phyloP scores from a whole-genome alignment of 306 rosid genomes.

The Malus sylvestris region DNA sequence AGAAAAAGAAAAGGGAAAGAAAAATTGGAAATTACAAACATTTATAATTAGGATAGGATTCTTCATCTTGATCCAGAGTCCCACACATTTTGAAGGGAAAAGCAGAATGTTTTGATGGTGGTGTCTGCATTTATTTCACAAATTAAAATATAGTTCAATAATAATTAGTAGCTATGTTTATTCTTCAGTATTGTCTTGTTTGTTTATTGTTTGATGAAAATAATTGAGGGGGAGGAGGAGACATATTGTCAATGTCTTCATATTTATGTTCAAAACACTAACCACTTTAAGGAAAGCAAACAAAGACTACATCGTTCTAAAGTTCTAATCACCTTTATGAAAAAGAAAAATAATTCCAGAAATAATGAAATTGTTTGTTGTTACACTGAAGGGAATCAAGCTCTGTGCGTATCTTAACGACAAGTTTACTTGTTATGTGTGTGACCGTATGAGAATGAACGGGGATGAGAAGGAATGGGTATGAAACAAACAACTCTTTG shows the following conservation, averaged over 20 bases:
- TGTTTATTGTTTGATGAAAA: background rate
- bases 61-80: conserved; percentile 35
- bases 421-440: too few species aligned
- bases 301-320: background rate
- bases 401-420: background rate
- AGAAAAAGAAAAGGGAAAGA: background rate
- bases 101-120: conserved; percentile 38
- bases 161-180: conserved; percentile 36
- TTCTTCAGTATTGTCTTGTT: conserved; percentile 24
- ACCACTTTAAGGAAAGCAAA: conserved; percentile 7
- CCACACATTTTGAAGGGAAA: conserved; percentile 34
- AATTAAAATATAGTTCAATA: conserved; percentile 18
- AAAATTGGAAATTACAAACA: background rate
- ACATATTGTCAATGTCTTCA: conserved; percentile 2
- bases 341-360: background rate
- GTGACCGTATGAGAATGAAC: too few species aligned
- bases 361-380: background rate
- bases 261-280: background rate
- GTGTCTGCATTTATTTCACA: conserved; percentile 41
- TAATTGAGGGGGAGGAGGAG: background rate
- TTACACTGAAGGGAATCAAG: background rate
- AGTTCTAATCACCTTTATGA: background rate
- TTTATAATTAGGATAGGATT: conserved; percentile 33
- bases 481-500: too few species aligned
- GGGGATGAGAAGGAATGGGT: too few species aligned